Percentiles rank a stretch among this genome's conserved stretches.
Conservation (phyloP, 257 asterid species). For the Nicotiana otophora region DNA sequence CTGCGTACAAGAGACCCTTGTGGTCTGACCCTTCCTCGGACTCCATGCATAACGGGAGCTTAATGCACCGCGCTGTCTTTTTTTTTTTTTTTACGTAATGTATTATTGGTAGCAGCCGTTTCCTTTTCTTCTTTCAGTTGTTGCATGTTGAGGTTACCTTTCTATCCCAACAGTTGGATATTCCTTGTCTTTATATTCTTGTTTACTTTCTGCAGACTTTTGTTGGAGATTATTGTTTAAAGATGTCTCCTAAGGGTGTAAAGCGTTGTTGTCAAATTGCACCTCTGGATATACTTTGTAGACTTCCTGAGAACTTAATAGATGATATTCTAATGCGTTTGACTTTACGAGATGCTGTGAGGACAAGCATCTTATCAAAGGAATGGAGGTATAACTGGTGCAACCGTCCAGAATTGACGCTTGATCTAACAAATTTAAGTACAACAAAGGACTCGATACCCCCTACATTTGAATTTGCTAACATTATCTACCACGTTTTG, state of each 20-base stretch:
- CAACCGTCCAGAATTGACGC: not conserved
- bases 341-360: not conserved
- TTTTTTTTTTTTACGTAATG: no score
- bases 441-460: not conserved
- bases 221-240: not conserved
- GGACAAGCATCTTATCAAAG: not conserved
- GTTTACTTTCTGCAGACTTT: not conserved
- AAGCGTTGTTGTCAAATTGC: not conserved
- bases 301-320: no score
- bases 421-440: not conserved
- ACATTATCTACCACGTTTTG: no score
- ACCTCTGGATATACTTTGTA: not conserved
- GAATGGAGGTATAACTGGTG: not conserved
- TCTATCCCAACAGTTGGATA: no score
- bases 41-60: no score
- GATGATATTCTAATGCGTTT: not conserved
- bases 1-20: no score
- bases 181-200: no score
- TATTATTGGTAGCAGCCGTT: no score
- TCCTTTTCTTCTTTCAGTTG: not conserved
- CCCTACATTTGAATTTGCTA: not conserved
- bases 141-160: not conserved
- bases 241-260: not conserved
- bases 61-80: no score
- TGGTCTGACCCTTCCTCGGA: no score